These are phyloP conservation scores for Claviceps sp. DNA, from an alignment of 2,329 filamentous ascomycete genomes.

Conservation along the genomic window DNA sequence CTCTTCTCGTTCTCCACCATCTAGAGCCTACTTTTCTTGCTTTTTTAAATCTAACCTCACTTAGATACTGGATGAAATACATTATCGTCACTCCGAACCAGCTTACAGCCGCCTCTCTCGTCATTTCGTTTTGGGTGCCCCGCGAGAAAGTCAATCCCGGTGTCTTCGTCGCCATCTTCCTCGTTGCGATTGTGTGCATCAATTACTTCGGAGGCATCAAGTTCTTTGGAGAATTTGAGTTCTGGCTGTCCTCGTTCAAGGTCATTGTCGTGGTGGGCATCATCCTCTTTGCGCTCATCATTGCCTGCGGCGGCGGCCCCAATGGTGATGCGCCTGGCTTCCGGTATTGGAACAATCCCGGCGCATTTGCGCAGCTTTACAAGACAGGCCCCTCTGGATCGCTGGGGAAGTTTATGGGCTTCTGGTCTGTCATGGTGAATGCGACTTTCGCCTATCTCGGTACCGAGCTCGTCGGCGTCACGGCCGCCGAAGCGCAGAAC, in stretches of 20 bases:
- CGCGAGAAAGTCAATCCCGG: constrained; percentile 57
- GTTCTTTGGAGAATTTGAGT: constrained; percentile 54
- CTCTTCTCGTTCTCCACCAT: not conserved
- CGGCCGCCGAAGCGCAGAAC: constrained; percentile 68
- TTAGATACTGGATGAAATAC: constrained; percentile 58
- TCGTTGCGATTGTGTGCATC: constrained; percentile 48
- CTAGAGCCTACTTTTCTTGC: not conserved
- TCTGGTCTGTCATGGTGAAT: constrained; percentile 61
- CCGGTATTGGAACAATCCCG: constrained; percentile 51
- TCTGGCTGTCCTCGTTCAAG: constrained; percentile 54
- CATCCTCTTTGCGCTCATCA: constrained; percentile 50
- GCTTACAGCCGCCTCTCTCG: constrained; percentile 64
- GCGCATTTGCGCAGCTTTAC: constrained; percentile 25
- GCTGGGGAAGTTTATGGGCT: constrained; percentile 42
- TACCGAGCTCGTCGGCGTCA: constrained; percentile 65
- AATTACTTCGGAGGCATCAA: constrained; percentile 50
- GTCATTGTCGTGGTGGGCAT: constrained; percentile 52
- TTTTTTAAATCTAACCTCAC: no score
- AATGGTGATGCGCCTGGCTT: constrained; percentile 50
- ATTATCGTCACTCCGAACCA: constrained; percentile 80
- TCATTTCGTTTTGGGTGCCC: constrained; percentile 65
- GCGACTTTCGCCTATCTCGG: constrained; percentile 70
- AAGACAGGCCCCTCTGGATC: constrained; percentile 9
- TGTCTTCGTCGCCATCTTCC: constrained; percentile 64
- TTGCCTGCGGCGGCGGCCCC: constrained; percentile 52